Base-by-base conservation (phyloP, 768 basidiomycete species). In the Pulveroboletus sp. region DNA sequence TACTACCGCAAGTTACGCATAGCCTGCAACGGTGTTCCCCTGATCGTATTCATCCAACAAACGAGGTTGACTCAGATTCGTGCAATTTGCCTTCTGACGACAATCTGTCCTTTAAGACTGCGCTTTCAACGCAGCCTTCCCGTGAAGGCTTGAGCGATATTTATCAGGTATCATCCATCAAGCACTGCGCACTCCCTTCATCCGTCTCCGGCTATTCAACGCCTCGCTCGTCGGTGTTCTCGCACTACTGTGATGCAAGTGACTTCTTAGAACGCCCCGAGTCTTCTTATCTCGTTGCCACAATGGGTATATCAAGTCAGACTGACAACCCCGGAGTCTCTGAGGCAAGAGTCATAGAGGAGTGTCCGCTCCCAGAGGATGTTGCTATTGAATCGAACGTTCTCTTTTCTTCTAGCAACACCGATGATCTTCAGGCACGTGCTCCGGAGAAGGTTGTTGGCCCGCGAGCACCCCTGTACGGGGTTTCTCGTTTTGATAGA, bases 71-170 rank as follows among this genome's bases (percentile, higher is more conserved):
- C 39, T n/a, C 46, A 33, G 57, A 56, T 37, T 39, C 39, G 30
- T 55, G 38, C 49, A 57, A 46, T 10, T 58, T 47, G n/a, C 28
- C 41, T 40, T 62, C 63, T 15, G 55, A 58, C 4, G 58, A 63
- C 28, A 51, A 58, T 26, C 6, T 52, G 11, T 63, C 63, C 28
- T 61, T 59, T 43, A 51, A 40, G 32, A 58, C 61, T 4, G 63
- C 65, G 3, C 66, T 66, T 38, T 61, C 63, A 27, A 46, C 51
- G 18, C 61, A 58, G 38, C 49, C 52, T 45, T 66, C 66, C 5
- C 46, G 40, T 27, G 63, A 59, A 5, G 33, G 55, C 43, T 39
- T 61, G 41, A 57, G 51, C 26, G 50, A 64, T 45, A 45, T 44
- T 13, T 57, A 54, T 21, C 50, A 37, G 40, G 37, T 45, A 24